Conservation (phyloP, 2,329 filamentous ascomycete species). For the Zasmidium cellare region DNA sequence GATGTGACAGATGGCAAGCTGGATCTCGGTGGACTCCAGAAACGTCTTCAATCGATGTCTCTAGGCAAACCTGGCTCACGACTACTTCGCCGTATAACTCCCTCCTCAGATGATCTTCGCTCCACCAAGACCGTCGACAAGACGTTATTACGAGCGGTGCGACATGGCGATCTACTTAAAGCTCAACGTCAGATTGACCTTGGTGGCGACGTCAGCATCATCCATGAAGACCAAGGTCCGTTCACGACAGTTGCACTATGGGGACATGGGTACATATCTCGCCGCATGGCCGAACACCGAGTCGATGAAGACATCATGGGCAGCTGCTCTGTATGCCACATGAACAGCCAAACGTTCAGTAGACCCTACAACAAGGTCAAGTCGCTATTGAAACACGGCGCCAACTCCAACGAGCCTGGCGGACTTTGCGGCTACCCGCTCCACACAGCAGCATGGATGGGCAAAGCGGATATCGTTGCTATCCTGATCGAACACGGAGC, state of each 20-base stretch:
- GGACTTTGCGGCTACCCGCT: slow-evolving; percentile 25
- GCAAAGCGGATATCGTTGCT: slow-evolving; percentile 24
- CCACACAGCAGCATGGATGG: slow-evolving; percentile 25
- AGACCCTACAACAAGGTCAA: slow-evolving; percentile 22
- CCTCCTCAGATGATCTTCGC: slow-evolving; percentile 6
- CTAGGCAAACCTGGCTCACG: slow-evolving; percentile 17
- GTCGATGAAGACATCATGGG: slow-evolving; percentile 20
- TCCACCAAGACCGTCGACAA: slow-evolving; percentile 18
- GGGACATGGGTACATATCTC: slow-evolving; percentile 16
- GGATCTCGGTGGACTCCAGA: slow-evolving; percentile 27
- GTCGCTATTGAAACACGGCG: slow-evolving; percentile 28
- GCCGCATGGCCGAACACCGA: slow-evolving; percentile 19
- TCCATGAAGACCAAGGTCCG: slow-evolving; percentile 13
- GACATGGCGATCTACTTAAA: slow-evolving; percentile 18
- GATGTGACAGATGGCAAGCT: slow-evolving; percentile 24
- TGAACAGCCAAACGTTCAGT: slow-evolving; percentile 15
- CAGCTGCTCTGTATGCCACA: slow-evolving; percentile 17
- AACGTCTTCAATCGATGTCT: slow-evolving; percentile 26
- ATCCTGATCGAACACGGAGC: slow-evolving; percentile 29
- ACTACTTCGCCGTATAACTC: background rate
- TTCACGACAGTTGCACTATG: slow-evolving; percentile 20
- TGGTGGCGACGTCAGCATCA: slow-evolving; percentile 15
- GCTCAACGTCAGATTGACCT: slow-evolving; percentile 17
- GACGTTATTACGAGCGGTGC: slow-evolving; percentile 17
- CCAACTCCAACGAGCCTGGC: slow-evolving; percentile 22